Base-by-base conservation (phyloP, 164 flowering plant genomes). In the Stephania japonica region DNA sequence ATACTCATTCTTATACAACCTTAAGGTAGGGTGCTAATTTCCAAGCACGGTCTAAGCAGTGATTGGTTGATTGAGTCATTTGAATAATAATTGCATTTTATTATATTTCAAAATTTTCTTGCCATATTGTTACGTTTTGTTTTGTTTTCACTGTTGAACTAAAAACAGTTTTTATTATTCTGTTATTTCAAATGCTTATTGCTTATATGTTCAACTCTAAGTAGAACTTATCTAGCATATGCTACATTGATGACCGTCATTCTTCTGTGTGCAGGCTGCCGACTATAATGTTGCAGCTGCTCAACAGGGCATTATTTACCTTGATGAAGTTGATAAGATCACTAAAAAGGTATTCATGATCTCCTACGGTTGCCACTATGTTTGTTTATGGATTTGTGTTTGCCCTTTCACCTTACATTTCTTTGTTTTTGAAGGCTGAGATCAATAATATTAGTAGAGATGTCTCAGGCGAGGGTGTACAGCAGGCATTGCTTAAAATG, bases 271-370 rank as follows among this genome's bases (percentile, higher is more conserved):
- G 13, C 84, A 92, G 98, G 97, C 79, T 84, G 93, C 98, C 41
- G 97, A 95, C 74, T 92, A 86, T 74, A 90, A 95, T 83, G 94
- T 95, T 43, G 89, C 85, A 63, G 98, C 99, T 78, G 97, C 99
- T 13, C 97, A 95, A 79, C 98, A 91, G 78, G 99, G 99, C 74
- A 95, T 95, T 81, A 91, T 95, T 47, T 95, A 95, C 79, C 92
- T 95, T 79, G 99, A 95, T 80, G 99, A 95, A 90, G 98, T 95
- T 65, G 99, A 95, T 81, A 95, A 95, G 82, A 95, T 95, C 25
- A 92, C 98, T 10, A 92, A 95, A 80, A 94, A 90, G 97, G 99
- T 92, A 4, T 41, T 73, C 24, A 19, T 27, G 42, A 27, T 41
- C 65, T 38, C 26, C 16, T 16, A 71, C 62, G 50, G 44, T 53